Percentiles rank a stretch among this genome's conserved stretches.
Conservation (phyloP, 345 rosid species). For the Rhodamnia argentea region DNA sequence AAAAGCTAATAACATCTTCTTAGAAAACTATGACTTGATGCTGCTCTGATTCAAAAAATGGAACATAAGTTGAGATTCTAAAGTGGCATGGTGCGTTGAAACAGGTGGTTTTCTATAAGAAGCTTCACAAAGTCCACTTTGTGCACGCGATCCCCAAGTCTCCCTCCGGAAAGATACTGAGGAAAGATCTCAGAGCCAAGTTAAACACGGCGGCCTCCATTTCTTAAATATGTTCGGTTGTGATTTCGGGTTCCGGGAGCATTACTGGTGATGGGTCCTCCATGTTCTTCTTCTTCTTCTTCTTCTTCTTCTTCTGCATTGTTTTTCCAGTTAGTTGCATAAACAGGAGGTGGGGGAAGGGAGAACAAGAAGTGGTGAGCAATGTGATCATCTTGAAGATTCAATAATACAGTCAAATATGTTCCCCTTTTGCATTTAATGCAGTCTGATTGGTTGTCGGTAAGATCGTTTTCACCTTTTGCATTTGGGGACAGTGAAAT, state of each 20-base stretch:
- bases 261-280: not conserved
- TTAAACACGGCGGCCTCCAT: constrained; percentile 1
- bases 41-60: not conserved
- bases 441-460: not conserved
- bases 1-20: not conserved
- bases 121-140: constrained; percentile 63
- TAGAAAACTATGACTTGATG: not conserved
- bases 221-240: not conserved
- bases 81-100: not conserved
- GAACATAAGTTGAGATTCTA: not conserved
- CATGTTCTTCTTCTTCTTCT: not conserved
- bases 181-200: constrained; percentile 77
- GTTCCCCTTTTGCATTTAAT: not conserved
- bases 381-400: not conserved
- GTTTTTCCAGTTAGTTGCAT: not conserved
- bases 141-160: constrained; percentile 81
- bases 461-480: not conserved
- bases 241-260: not conserved
- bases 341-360: not conserved
- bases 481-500: not conserved
- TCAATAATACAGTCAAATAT: not conserved
- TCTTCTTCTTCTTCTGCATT: not conserved
- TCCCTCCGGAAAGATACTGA: constrained; percentile 79
- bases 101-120: constrained; percentile 87
- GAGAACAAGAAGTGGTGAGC: not conserved